A percentile compares a stretch with the other conserved stretches of the same genome.
phyloP scores from a whole-genome alignment of 148 eudicot species.

The Spergularia bocconei region DNA sequence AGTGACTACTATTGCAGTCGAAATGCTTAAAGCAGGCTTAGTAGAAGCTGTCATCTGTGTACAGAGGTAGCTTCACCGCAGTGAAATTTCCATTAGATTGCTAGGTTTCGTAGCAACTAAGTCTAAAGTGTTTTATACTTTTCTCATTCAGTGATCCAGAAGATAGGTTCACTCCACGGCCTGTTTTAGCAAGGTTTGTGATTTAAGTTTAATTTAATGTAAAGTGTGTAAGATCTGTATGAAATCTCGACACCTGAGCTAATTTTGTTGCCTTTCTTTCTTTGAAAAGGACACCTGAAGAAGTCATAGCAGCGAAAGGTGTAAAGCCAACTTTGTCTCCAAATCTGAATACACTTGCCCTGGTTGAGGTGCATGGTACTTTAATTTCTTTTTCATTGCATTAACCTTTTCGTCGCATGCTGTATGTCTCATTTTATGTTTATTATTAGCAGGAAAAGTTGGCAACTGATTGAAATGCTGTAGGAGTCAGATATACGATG shows the following conservation, averaged over 20 bases:
- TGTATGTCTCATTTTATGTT: too few species aligned
- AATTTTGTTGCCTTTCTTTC: neutral
- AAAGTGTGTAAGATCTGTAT: neutral
- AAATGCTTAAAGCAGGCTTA: slow-evolving; percentile 85
- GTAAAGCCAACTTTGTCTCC: slow-evolving; percentile 98
- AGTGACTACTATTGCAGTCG: slow-evolving; percentile 94
- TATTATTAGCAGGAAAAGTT: neutral
- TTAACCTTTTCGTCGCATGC: neutral
- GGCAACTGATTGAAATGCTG: neutral
- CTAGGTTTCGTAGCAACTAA: neutral
- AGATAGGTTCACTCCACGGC: slow-evolving; percentile 77
- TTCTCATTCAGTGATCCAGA: slow-evolving; percentile 73
- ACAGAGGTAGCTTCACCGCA: slow-evolving; percentile 60
- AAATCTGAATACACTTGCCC: slow-evolving; percentile 85
- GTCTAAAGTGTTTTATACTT: slow-evolving; percentile 9
- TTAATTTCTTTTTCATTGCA: neutral
- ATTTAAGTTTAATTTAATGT: neutral
- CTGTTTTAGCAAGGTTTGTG: slow-evolving; percentile 87
- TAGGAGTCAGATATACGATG: neutral
- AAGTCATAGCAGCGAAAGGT: slow-evolving; percentile 94
- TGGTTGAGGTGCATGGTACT: slow-evolving; percentile 72
- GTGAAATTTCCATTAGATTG: neutral
- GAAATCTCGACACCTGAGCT: neutral
- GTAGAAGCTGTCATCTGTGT: slow-evolving; percentile 98
- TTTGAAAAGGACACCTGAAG: slow-evolving; percentile 85